Conservation (phyloP, 148 eudicot genomes). For the Gaultheria prostrata region DNA sequence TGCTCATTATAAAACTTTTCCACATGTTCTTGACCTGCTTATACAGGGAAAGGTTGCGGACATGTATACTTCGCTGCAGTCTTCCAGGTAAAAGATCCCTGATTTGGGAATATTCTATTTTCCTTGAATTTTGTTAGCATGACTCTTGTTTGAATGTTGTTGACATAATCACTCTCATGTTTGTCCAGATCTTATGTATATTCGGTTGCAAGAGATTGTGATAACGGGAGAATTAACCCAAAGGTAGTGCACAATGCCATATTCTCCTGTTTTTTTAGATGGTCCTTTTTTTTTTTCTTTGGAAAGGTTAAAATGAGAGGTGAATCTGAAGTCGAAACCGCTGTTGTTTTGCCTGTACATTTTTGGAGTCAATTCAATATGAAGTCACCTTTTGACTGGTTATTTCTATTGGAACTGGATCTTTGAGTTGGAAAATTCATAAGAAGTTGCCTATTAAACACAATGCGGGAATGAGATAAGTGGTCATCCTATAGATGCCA, state of each 20-base stretch:
- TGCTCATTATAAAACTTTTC: background rate
- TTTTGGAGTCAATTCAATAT: background rate
- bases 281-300: slow-evolving; percentile 4
- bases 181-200: slow-evolving; percentile 82
- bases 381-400: background rate
- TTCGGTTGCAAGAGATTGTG: slow-evolving; percentile 96
- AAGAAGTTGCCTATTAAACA: background rate
- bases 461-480: background rate
- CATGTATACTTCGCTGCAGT: slow-evolving; percentile 93
- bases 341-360: background rate
- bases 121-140: background rate
- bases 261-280: background rate
- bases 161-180: background rate
- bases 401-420: background rate
- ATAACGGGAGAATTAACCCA: slow-evolving; percentile 61
- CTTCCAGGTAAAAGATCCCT: slow-evolving; percentile 60
- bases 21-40: slow-evolving; percentile 13
- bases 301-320: background rate
- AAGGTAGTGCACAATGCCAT: slow-evolving; percentile 48
- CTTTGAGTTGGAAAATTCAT: background rate
- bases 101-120: background rate
- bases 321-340: background rate
- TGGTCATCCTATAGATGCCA: background rate
- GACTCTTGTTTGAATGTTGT: background rate
- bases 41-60: slow-evolving; percentile 96